These are phyloP conservation scores for Echria macrotheca DNA, from an alignment of 495 filamentous ascomycete genomes.

Conservation along the genomic window DNA sequence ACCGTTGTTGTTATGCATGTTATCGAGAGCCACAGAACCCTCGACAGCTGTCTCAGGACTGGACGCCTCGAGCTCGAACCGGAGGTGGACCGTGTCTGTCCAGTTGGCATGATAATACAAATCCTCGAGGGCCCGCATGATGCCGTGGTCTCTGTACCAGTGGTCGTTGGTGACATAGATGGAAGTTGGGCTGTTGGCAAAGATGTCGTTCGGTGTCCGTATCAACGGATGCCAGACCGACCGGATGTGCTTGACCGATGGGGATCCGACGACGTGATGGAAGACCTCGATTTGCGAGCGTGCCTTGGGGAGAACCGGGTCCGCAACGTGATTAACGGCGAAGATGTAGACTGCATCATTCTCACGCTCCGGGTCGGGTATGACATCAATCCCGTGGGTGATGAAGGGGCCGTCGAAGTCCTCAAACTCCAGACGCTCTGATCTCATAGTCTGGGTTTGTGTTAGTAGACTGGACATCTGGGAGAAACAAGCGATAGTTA, in stretches of 20 bases:
- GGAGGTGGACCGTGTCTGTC: constrained; percentile 31
- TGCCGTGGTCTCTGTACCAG: constrained; percentile 40
- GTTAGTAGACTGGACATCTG: background rate
- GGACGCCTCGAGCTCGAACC: constrained; percentile 15
- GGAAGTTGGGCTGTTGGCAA: constrained; percentile 40
- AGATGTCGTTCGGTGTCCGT: constrained; percentile 57
- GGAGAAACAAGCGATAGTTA: constrained; percentile 9
- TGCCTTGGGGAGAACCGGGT: constrained; percentile 22
- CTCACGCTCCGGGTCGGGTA: constrained; percentile 37
- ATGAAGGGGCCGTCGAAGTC: constrained; percentile 51
- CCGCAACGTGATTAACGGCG: constrained; percentile 51
- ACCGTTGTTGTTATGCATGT: constrained; percentile 52
- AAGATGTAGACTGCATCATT: constrained; percentile 53
- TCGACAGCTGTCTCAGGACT: constrained; percentile 25
- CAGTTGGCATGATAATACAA: constrained; percentile 28
- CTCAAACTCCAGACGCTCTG: constrained; percentile 41
- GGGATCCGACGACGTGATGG: constrained; percentile 41
- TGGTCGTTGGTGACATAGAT: constrained; percentile 62
- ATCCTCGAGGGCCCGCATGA: constrained; percentile 40
- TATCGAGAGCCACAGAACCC: constrained; percentile 38
- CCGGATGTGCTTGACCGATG: constrained; percentile 32
- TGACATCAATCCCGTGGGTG: constrained; percentile 58
- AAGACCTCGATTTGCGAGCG: constrained; percentile 54
- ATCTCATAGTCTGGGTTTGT: constrained; percentile 42
- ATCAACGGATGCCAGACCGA: constrained; percentile 45